Percentiles rank a stretch among this genome's conserved stretches.
Evolutionary conservation across 73 alveolate species (phyloP).

Genomic region (Tetrahymena borealis): DNA sequence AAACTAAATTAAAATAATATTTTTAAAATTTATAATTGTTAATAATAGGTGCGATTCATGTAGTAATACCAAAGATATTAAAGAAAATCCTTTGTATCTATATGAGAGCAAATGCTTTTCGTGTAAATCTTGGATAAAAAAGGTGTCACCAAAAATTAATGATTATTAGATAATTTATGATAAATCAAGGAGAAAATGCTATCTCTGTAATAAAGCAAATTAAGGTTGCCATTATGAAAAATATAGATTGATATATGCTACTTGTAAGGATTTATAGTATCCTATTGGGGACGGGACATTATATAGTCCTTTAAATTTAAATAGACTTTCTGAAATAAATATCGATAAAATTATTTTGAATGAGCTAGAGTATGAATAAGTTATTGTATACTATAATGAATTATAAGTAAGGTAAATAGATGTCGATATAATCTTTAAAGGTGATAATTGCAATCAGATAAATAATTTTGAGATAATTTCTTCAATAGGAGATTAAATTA

Average conservation of each 20-base stretch:
- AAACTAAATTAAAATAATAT: too few species aligned
- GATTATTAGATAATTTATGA: not conserved
- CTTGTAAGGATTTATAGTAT: not conserved
- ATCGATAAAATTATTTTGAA: not conserved
- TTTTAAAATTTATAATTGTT: too few species aligned
- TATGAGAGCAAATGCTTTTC: not conserved
- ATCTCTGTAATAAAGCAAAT: not conserved
- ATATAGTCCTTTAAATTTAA: not conserved
- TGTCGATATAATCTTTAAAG: not conserved
- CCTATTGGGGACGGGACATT: not conserved
- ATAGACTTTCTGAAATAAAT: not conserved
- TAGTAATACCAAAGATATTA: too few species aligned
- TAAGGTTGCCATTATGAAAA: not conserved
- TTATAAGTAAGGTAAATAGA: not conserved
- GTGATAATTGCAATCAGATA: not conserved
- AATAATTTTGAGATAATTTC: not conserved
- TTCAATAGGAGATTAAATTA: not conserved
- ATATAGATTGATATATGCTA: not conserved
- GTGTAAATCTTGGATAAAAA: not conserved
- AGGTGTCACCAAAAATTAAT: not conserved
- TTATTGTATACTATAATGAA: not conserved
- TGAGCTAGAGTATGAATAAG: not conserved
- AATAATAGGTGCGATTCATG: too few species aligned
- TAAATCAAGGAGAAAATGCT: not conserved
- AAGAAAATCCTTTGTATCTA: not conserved